Evolutionary conservation across 768 basidiomycete genomes (phyloP).

Genomic region (Phylloporus scabripes): DNA sequence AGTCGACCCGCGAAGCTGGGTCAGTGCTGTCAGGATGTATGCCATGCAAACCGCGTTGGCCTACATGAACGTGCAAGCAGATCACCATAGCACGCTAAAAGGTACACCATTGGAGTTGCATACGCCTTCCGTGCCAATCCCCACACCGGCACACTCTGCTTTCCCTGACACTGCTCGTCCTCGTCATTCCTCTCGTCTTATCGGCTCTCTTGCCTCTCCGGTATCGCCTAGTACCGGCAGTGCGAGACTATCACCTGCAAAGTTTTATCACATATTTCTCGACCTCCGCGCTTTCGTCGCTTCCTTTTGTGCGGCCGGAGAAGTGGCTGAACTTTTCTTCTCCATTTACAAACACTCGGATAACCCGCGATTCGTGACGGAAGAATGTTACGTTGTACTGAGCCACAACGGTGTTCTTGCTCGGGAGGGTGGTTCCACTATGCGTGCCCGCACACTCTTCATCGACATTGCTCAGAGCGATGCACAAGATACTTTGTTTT

Average conservation of each 20-base stretch:
- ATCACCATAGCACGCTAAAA: slow-evolving; percentile 32
- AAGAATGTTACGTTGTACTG: slow-evolving; percentile 85
- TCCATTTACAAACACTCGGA: slow-evolving; percentile 85
- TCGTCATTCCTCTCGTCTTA: slow-evolving; percentile 30
- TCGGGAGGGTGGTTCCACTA: slow-evolving; percentile 59
- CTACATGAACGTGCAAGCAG: slow-evolving; percentile 55
- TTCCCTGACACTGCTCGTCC: slow-evolving; percentile 50
- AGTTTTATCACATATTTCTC: slow-evolving; percentile 86
- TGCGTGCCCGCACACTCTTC: slow-evolving; percentile 79
- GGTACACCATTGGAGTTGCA: slow-evolving; percentile 40
- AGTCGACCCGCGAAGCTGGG: slow-evolving; percentile 75
- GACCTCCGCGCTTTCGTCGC: slow-evolving; percentile 92
- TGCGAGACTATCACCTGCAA: slow-evolving; percentile 43
- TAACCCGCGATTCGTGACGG: slow-evolving; percentile 75
- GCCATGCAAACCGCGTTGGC: slow-evolving; percentile 82
- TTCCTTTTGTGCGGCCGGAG: slow-evolving; percentile 82
- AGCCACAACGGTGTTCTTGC: slow-evolving; percentile 88
- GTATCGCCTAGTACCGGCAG: background rate
- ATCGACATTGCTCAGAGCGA: slow-evolving; percentile 84
- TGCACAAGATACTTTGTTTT: slow-evolving; percentile 76
- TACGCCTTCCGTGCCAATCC: slow-evolving; percentile 39
- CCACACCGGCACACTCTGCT: slow-evolving; percentile 62
- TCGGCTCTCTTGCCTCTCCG: slow-evolving; percentile 32
- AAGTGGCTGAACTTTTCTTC: slow-evolving; percentile 91
- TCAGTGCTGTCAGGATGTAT: slow-evolving; percentile 88